Conservation (phyloP, 768 basidiomycete genomes). For the Saitozyma sp. region DNA sequence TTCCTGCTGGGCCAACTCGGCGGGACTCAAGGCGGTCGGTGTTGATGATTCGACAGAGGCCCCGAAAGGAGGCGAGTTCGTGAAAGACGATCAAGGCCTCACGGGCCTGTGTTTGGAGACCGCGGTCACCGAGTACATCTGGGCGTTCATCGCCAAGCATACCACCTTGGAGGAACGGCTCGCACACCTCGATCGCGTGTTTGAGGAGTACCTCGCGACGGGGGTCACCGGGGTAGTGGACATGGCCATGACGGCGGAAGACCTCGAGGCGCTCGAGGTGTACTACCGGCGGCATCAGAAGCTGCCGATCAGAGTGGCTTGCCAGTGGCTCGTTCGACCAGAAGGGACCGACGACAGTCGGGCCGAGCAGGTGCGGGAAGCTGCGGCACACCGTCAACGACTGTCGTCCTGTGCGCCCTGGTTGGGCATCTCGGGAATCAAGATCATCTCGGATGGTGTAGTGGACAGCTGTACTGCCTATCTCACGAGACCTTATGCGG, state of each 20-base stretch:
- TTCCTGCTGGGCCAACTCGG: conserved; percentile 27
- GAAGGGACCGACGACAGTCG: conserved; percentile 13
- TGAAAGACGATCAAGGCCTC: conserved; percentile 21
- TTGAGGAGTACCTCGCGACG: conserved; percentile 18
- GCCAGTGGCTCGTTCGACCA: conserved; percentile 17
- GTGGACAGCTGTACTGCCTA: conserved; percentile 29
- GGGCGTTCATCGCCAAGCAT: conserved; percentile 20
- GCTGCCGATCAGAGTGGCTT: conserved; percentile 18
- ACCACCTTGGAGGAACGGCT: conserved; percentile 13
- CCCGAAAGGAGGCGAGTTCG: conserved; percentile 27
- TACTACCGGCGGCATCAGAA: conserved; percentile 3
- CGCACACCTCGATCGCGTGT: conserved; percentile 4
- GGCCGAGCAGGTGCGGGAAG: conserved; percentile 12
- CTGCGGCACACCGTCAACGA: conserved; percentile 13
- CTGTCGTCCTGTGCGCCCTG: conserved; percentile 2
- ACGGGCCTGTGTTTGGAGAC: conserved; percentile 32
- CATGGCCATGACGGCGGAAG: conserved; percentile 22
- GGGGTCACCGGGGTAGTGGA: conserved; percentile 26
- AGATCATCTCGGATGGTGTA: conserved; percentile 33
- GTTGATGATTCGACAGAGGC: conserved; percentile 8
- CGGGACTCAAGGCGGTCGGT: conserved; percentile 20
- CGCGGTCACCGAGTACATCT: conserved; percentile 22
- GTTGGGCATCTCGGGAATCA: conserved; percentile 27
- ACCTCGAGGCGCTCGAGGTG: conserved; percentile 25
- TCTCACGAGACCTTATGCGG: conserved; percentile 22